Evolutionary conservation across 2,329 filamentous ascomycete genomes (phyloP).

Genomic region (Penicillium sp.): DNA sequence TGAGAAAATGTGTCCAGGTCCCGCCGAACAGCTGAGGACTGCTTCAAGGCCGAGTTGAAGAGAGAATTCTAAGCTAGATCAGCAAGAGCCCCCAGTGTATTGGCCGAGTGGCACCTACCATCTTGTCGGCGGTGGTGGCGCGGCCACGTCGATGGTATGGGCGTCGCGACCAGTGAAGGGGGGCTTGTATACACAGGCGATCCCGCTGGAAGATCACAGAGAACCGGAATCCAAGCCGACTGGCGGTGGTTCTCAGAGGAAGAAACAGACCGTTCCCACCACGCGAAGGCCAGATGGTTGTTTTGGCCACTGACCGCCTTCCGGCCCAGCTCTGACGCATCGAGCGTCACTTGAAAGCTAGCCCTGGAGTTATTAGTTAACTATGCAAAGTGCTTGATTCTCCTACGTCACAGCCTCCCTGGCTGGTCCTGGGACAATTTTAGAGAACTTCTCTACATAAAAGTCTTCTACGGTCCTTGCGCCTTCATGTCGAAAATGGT

Average conservation of each 20-base stretch:
- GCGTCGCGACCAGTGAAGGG: too few species aligned
- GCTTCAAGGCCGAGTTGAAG: conserved; percentile 82
- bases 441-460: not conserved
- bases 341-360: too few species aligned
- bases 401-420: not conserved
- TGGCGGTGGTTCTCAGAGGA: too few species aligned
- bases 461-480: not conserved
- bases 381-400: too few species aligned
- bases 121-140: conserved; percentile 8
- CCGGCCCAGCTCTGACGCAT: too few species aligned
- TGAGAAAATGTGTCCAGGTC: conserved; percentile 70
- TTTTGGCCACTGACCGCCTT: conserved; percentile 38
- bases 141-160: too few species aligned
- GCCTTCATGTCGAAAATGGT: conserved; percentile 18
- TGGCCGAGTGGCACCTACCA: conserved; percentile 16
- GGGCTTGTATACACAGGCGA: too few species aligned
- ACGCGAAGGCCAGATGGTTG: conserved; percentile 34
- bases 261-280: not conserved
- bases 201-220: too few species aligned
- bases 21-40: conserved; percentile 73
- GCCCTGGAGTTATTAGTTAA: too few species aligned
- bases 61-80: conserved; percentile 63
- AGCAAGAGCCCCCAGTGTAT: not conserved
- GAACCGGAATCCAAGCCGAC: too few species aligned
- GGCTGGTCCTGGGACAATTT: not conserved